Evolutionary conservation across 306 rosid genomes (phyloP), one percentile per base, ranked within the genome.

Genomic region (Vigna trinervia): DNA sequence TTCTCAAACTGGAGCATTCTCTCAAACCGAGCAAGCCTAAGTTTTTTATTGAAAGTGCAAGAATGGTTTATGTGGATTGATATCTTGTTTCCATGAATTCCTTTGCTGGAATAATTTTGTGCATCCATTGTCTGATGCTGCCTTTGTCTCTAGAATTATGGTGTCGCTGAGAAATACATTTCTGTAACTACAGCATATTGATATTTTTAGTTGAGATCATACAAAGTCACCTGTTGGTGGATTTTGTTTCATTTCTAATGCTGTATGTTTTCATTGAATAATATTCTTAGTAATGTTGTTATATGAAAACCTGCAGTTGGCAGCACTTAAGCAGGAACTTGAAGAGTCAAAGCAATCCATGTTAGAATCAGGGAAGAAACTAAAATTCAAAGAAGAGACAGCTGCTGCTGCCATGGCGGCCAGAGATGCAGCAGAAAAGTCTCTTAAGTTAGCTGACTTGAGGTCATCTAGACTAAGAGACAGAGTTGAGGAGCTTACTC

Each of bases 321-420:
- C 90, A 23, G 82, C 85, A 17, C 85, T 91, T 57, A 88, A 88
- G 88, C 93, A 79, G 66, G 99, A 96, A 65, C 90, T 96, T 84
- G 98, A 96, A 80, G 99, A 91, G 79, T 91, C 96, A 60, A 91
- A 90, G 83, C 94, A 89, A 69, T 85, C 88, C 68, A 78, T 87
- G 86, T 64, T 87, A 80, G 99, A 96, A 80, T 91, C 85, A 4
- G 93, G 89, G 80, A 92, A 92, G 78, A 96, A 92, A 79, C 96
- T 92, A 77, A 92, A 85, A 83, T 92, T 96, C 87, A 96, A 96
- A 84, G 99, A 92, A 89, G 98, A 96, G 85, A 92, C 97, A 4
- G 92, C 97, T 61, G 78, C 86, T 66, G 99, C 99, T 79, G 99
- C 99, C 72, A 96, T 96, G 96, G 97, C 97, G 50, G 99, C 99